Evolutionary conservation across 495 filamentous ascomycete genomes (phyloP), one percentile per base, ranked within the genome.

Genomic region (Xanthoparmelia taractica): DNA sequence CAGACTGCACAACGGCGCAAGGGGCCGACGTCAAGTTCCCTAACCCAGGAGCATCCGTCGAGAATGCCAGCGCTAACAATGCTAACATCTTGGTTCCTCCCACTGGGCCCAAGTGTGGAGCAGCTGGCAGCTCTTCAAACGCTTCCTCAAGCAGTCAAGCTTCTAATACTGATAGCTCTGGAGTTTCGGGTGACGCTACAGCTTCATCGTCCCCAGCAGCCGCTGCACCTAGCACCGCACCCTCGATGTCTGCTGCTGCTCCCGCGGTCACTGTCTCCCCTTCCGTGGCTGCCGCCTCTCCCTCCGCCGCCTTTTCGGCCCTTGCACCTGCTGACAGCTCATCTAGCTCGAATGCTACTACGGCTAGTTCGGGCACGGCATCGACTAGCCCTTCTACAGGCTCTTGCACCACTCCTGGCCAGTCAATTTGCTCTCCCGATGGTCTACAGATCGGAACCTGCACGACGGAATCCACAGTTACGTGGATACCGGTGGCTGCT

Each of bases 1-100:
- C 59, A 15, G 66, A 64, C n/a, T 74, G 75, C 61, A 64, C 62
- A 20, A 75, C 75, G n/a, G 65, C 66, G 6, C 75, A 75, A 34
- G 63, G 65, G 3, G 52, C 72, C 12, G 52, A 72, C n/a, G 15
- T 63, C 8, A 43, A 50, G 15, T 70, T 68, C 20, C 68, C 68
- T 29, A 36, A 68, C 27, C 68, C 68, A 15, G 68, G 68, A 15
- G 7, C 33, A 18, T 66, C 59, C 1, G 60, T 70, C 37, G 58
- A 68, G 23, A 45, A 60, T 7, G 60, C 61, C 48, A 54, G 48
- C 45, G 31, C 18, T 2, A 34, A 50, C 47, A 61, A 61, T 47
- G 50, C 50, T 0, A 25, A 54, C 4, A 29, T n/a, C 11, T 48
- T 54, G 33, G 23, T 20, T 56, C 59, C 66, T 59, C 63, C 66